These are phyloP conservation scores for Apiospora marii DNA, from an alignment of 2,329 filamentous ascomycete species.

Conservation along the genomic window DNA sequence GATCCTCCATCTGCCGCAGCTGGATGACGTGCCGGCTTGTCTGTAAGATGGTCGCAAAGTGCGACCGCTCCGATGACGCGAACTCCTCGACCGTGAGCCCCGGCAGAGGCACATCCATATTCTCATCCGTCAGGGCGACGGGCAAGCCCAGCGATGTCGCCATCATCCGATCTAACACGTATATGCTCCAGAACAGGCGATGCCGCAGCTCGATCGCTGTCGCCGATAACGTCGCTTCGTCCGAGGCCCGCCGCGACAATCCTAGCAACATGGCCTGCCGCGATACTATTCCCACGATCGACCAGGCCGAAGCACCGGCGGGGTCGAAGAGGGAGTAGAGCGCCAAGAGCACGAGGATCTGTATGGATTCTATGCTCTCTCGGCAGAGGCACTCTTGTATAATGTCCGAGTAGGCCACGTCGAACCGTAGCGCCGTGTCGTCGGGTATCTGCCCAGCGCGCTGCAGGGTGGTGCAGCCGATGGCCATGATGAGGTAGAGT, in stretches of 20 bases:
- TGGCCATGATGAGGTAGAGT: slow-evolving; percentile 54
- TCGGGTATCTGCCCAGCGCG: slow-evolving; percentile 50
- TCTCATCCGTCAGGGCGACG: slow-evolving; percentile 48
- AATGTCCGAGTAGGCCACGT: slow-evolving; percentile 49
- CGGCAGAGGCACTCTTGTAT: slow-evolving; percentile 49
- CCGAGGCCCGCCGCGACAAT: slow-evolving; percentile 42
- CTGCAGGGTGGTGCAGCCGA: slow-evolving; percentile 53
- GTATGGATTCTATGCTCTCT: slow-evolving; percentile 47
- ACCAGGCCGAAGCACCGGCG: slow-evolving; percentile 47
- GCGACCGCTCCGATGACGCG: slow-evolving; percentile 46
- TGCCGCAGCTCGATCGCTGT: slow-evolving; percentile 44
- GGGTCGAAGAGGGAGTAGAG: slow-evolving; percentile 55
- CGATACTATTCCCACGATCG: slow-evolving; percentile 50
- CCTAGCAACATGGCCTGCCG: slow-evolving; percentile 50
- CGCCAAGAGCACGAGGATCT: slow-evolving; percentile 51
- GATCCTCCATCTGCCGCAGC: slow-evolving; percentile 52
- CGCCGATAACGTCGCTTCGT: slow-evolving; percentile 38
- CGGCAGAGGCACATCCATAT: slow-evolving; percentile 51
- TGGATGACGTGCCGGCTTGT: slow-evolving; percentile 54
- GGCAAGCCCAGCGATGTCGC: slow-evolving; percentile 50
- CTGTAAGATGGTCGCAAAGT: slow-evolving; percentile 51
- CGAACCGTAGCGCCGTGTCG: slow-evolving; percentile 43
- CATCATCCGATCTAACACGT: slow-evolving; percentile 55
- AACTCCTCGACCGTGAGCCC: slow-evolving; percentile 55
- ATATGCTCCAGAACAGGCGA: slow-evolving; percentile 55